These are phyloP conservation scores for Pseudovirgaria hyperparasitica DNA, from an alignment of 2,329 filamentous ascomycete species.

Conservation along the genomic window DNA sequence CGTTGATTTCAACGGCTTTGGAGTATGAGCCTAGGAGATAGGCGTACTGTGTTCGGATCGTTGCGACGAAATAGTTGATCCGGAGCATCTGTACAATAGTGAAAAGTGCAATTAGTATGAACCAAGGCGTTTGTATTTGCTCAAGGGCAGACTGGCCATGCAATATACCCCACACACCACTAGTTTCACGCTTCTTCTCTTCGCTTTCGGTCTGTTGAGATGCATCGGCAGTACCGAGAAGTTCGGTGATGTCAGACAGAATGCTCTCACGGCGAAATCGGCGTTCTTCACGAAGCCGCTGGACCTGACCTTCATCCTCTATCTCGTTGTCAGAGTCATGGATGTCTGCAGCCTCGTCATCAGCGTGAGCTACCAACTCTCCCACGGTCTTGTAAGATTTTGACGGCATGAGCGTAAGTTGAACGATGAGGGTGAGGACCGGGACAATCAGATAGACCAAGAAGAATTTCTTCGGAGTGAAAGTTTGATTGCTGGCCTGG, in stretches of 20 bases:
- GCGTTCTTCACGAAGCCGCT: conserved; percentile 39
- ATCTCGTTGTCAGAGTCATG: conserved; percentile 45
- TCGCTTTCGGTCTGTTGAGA: conserved; percentile 52
- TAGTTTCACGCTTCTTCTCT: conserved; percentile 55
- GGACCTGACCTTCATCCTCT: conserved; percentile 32
- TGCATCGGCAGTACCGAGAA: conserved; percentile 55
- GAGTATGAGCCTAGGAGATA: conserved; percentile 53
- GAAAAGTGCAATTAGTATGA: conserved; percentile 70
- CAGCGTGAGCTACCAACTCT: conserved; percentile 64
- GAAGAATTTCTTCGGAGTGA: conserved; percentile 36
- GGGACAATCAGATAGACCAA: conserved; percentile 36
- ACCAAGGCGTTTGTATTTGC: conserved; percentile 74
- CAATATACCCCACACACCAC: conserved; percentile 77
- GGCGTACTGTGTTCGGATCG: conserved; percentile 69
- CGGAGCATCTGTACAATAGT: conserved; percentile 54
- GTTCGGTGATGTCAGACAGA: conserved; percentile 57
- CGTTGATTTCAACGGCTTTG: conserved; percentile 58
- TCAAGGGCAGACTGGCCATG: conserved; percentile 57
- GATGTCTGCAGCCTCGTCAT: conserved; percentile 32
- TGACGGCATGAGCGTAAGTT: conserved; percentile 34
- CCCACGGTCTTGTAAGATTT: conserved; percentile 47
- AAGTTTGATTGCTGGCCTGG: conserved; percentile 27
- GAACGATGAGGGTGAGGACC: conserved; percentile 28
- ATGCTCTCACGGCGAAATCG: conserved; percentile 48
- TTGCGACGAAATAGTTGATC: conserved; percentile 92